These are phyloP conservation scores for Funneliformis caledonium DNA, from an alignment of 371 early-diverging fungal genomes.

Conservation along the genomic window DNA sequence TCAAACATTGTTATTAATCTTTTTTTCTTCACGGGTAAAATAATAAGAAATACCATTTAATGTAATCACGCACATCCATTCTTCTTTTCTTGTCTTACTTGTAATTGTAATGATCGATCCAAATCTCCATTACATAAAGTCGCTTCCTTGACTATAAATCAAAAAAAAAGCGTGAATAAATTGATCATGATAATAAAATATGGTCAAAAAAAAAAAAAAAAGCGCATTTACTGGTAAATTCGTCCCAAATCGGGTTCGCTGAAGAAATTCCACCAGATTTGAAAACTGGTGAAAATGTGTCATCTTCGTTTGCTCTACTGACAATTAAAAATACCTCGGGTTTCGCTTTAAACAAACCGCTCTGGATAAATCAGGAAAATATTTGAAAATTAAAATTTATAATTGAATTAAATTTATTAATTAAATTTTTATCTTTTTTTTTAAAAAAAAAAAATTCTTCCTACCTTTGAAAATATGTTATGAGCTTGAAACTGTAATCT, in stretches of 20 bases:
- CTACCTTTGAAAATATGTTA: slow-evolving; percentile 46
- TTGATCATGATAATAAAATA: not conserved
- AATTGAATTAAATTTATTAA: not conserved
- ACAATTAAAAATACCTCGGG: slow-evolving; percentile 46
- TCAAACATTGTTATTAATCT: not conserved
- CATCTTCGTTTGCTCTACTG: slow-evolving; percentile 46
- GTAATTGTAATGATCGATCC: slow-evolving; percentile 44
- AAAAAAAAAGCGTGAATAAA: not conserved
- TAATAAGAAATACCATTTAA: not conserved
- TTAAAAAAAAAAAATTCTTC: not conserved
- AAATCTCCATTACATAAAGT: slow-evolving; percentile 49
- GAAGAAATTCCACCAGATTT: not conserved
- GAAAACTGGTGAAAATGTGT: slow-evolving; percentile 47
- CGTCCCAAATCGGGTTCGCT: not conserved
- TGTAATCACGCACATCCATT: slow-evolving; percentile 44
- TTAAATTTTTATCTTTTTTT: slow-evolving; percentile 9
- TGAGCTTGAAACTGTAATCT: slow-evolving; percentile 45
- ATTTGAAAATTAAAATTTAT: slow-evolving; percentile 35
- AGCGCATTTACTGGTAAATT: slow-evolving; percentile 40
- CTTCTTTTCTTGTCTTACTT: slow-evolving; percentile 46
- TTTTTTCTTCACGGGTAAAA: not conserved
- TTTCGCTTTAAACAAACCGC: slow-evolving; percentile 45
- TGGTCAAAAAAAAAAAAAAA: too few relatives aligned
- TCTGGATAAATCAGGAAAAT: slow-evolving; percentile 44
- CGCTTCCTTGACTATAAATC: slow-evolving; percentile 42